These are phyloP conservation scores for Xylariaceae sp. DNA, from an alignment of 2,329 filamentous ascomycete genomes.

Conservation along the genomic window DNA sequence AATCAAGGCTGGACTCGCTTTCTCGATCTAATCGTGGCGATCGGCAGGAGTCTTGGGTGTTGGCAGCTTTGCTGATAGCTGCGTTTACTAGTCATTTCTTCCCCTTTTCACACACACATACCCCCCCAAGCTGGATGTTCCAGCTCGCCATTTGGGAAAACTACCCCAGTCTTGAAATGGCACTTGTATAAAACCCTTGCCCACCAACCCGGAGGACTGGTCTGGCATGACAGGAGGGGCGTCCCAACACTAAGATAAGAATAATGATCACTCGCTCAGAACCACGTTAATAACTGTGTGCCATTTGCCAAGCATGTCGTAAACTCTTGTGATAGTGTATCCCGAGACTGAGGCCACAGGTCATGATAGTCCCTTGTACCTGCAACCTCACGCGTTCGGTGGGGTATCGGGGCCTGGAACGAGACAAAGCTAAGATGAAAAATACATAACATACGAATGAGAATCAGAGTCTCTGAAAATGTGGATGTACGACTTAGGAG, in stretches of 20 bases:
- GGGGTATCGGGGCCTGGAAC: too few species aligned
- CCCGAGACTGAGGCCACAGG: too few species aligned
- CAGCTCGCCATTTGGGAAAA: conserved; percentile 12
- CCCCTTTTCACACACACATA: not conserved
- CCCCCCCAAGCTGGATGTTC: conserved; percentile 5
- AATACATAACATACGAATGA: too few species aligned
- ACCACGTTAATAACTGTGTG: too few species aligned
- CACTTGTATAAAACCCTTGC: conserved; percentile 16
- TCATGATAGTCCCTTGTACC: too few species aligned
- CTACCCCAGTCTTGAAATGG: conserved; percentile 10
- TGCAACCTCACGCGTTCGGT: too few species aligned
- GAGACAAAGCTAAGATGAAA: too few species aligned
- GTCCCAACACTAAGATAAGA: conserved; percentile 11
- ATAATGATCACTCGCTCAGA: conserved; percentile 17
- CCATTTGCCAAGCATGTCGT: too few species aligned
- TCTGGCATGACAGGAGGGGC: conserved; percentile 9
- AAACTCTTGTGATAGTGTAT: too few species aligned
- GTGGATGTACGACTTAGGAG: too few species aligned
- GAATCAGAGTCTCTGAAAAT: too few species aligned
- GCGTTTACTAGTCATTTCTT: not conserved
- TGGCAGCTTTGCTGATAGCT: not conserved
- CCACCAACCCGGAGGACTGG: conserved; percentile 4
- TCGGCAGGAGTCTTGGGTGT: not conserved
- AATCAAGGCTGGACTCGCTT: not conserved
- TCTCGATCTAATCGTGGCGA: not conserved